phyloP scores from a whole-genome alignment of 2,329 filamentous ascomycete species.

The Fusarium sororula region DNA sequence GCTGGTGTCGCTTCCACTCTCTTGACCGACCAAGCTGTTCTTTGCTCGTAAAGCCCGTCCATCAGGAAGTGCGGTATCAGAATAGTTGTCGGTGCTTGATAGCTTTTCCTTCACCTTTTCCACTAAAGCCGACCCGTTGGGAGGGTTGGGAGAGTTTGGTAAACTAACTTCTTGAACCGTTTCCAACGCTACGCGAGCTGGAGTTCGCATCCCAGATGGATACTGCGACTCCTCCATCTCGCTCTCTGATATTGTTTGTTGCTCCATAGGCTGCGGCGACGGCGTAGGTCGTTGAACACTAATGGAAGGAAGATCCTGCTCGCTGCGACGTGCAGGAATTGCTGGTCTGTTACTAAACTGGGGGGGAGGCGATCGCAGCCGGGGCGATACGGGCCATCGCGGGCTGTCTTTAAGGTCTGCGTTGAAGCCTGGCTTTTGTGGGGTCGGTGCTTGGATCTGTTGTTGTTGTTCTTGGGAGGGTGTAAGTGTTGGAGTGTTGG shows the following conservation, averaged over 20 bases:
- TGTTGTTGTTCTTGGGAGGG: slow-evolving; percentile 68
- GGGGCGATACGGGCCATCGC: slow-evolving; percentile 81
- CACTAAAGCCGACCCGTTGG: slow-evolving; percentile 54
- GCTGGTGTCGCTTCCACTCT: slow-evolving; percentile 74
- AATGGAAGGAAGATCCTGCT: slow-evolving; percentile 61
- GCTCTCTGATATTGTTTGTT: slow-evolving; percentile 56
- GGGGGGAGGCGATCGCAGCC: slow-evolving; percentile 80
- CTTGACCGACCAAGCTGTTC: slow-evolving; percentile 57
- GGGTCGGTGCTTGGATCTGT: slow-evolving; percentile 67
- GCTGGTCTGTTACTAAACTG: slow-evolving; percentile 54
- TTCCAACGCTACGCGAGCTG: slow-evolving; percentile 74
- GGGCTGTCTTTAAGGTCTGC: slow-evolving; percentile 66
- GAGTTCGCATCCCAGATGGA: slow-evolving; percentile 65
- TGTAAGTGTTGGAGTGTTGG: slow-evolving; percentile 72
- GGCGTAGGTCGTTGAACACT: slow-evolving; percentile 62
- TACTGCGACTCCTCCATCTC: slow-evolving; percentile 61
- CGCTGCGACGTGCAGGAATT: slow-evolving; percentile 56
- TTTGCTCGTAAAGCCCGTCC: slow-evolving; percentile 57
- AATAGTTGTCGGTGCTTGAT: slow-evolving; percentile 51
- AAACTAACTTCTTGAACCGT: slow-evolving; percentile 92
- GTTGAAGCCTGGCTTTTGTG: slow-evolving; percentile 67
- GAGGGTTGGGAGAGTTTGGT: slow-evolving; percentile 71
- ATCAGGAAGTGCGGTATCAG: slow-evolving; percentile 52
- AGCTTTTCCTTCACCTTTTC: slow-evolving; percentile 64
- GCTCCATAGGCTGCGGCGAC: slow-evolving; percentile 55